These are phyloP conservation scores for Omphalotus olearius DNA, from an alignment of 1,284 basidiomycete species.

Conservation along the genomic window DNA sequence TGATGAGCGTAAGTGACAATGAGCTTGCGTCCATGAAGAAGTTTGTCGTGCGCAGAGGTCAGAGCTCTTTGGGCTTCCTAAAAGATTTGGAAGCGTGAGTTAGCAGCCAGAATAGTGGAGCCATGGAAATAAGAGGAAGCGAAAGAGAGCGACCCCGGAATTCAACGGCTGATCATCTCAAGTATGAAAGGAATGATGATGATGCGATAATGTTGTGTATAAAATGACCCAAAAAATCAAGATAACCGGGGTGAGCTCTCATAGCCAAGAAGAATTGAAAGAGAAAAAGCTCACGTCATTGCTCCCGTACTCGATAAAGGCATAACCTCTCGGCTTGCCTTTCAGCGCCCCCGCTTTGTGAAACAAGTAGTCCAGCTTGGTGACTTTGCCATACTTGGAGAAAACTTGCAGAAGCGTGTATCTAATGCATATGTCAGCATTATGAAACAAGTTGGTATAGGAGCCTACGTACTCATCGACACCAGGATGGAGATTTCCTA, in stretches of 20 bases:
- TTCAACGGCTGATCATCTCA: constrained; percentile 15
- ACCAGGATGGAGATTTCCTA: constrained; percentile 85
- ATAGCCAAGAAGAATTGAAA: constrained; percentile 13
- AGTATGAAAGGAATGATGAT: background rate
- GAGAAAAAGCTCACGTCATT: constrained; percentile 64
- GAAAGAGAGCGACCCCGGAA: constrained; percentile 10
- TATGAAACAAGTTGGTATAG: background rate
- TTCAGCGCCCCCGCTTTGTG: constrained; percentile 88
- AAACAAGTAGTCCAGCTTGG: constrained; percentile 92
- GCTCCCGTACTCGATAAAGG: constrained; percentile 84
- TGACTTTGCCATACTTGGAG: constrained; percentile 86
- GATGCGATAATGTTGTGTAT: constrained; percentile 1
- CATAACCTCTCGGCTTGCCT: constrained; percentile 93
- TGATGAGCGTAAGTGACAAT: constrained; percentile 89
- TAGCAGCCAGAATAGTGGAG: background rate
- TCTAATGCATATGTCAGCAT: constrained; percentile 34
- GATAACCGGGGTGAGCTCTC: constrained; percentile 48
- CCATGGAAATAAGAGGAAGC: background rate
- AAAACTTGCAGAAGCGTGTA: constrained; percentile 88
- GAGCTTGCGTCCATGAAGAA: constrained; percentile 82
- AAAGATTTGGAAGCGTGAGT: background rate
- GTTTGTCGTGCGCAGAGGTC: constrained; percentile 71
- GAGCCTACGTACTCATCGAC: constrained; percentile 78
- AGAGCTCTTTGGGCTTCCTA: constrained; percentile 88
- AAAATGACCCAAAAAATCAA: constrained; percentile 24